Evolutionary conservation across 2,329 filamentous ascomycete species (phyloP), one percentile per base, ranked within the genome.

Genomic region (Fusarium albosuccineum): DNA sequence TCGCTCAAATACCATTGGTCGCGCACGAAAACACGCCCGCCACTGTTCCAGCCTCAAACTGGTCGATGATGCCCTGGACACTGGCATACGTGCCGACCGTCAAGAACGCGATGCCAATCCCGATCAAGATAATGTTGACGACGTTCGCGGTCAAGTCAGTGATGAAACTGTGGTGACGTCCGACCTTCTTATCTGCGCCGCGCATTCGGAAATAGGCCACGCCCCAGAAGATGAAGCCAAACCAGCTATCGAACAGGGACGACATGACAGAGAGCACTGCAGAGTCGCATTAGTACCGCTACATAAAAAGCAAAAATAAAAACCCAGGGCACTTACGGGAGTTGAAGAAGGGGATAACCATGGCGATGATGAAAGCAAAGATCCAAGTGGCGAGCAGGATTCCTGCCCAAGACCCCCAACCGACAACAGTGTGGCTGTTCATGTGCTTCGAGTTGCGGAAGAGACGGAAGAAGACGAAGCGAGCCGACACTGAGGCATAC

Each of bases 171-270:
- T 86, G 82, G 2, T 80, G 81, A 65, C 82, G 85, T 51, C 86
- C 83, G 33, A 86, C 83, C 1, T 82, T 79, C 3, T 84, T 75
- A 7, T 92, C 90, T 2, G 86, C 90, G 17, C 81, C 81, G 48
- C 91, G 85, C 91, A 95, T 92, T 57, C 91, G 87, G 74, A 94
- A 86, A 75, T 93, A 95, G 1, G 92, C 92, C 2, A 93, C 86
- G 11, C 91, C 92, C 92, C 92, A 97, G 83, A 97, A 97, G 75
- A 97, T 97, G 83, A 97, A 97, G 26, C 94, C 94, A 73, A 95
- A 95, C 85, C 94, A 95, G 55, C 92, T 95, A 80, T 97, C 93
- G 75, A 97, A 97, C 2, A 97, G 86, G 5, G 93, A 93, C n/a
- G 89, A 92, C 90, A 94, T 92, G 64, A 93, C 83, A 5, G 89